phyloP scores from a whole-genome alignment of 768 basidiomycete species.

The Lactarius vividus region DNA sequence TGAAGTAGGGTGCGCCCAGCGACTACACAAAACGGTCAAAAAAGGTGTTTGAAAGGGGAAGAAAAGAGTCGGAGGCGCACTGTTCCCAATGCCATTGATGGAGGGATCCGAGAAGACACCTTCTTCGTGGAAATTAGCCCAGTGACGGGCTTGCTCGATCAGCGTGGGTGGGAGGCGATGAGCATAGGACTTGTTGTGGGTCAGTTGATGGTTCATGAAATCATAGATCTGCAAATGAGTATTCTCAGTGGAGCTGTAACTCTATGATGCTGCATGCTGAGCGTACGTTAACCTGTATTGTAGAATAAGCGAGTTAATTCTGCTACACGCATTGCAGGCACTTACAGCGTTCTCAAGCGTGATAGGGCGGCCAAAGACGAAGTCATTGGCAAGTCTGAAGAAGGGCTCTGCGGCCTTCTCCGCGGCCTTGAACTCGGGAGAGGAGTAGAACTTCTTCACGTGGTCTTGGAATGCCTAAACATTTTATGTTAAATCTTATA shows the following conservation, averaged over 20 bases:
- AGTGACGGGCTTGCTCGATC: constrained; percentile 67
- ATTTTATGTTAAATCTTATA: constrained; percentile 1
- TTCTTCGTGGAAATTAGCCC: constrained; percentile 79
- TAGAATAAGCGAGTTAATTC: constrained; percentile 25
- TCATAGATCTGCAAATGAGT: constrained; percentile 57
- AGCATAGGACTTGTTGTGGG: constrained; percentile 80
- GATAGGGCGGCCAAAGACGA: constrained; percentile 64
- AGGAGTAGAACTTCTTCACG: constrained; percentile 56
- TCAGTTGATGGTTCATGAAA: constrained; percentile 70
- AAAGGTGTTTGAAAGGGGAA: no score
- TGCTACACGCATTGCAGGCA: constrained; percentile 21
- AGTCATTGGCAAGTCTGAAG: constrained; percentile 65
- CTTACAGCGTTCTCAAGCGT: constrained; percentile 68
- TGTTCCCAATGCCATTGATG: constrained; percentile 71
- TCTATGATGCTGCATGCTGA: not conserved
- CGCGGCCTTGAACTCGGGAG: constrained; percentile 62
- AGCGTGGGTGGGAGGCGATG: constrained; percentile 77
- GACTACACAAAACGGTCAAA: constrained; percentile 44
- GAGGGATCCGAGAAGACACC: constrained; percentile 65
- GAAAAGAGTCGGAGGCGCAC: constrained; percentile 42
- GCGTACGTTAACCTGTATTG: constrained; percentile 70
- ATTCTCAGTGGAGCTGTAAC: constrained; percentile 1
- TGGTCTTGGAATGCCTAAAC: constrained; percentile 63
- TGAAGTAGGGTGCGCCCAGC: constrained; percentile 78
- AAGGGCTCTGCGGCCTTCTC: constrained; percentile 58